Base-by-base conservation (phyloP, 495 filamentous ascomycete species). In the Aspergillus panamensis region DNA sequence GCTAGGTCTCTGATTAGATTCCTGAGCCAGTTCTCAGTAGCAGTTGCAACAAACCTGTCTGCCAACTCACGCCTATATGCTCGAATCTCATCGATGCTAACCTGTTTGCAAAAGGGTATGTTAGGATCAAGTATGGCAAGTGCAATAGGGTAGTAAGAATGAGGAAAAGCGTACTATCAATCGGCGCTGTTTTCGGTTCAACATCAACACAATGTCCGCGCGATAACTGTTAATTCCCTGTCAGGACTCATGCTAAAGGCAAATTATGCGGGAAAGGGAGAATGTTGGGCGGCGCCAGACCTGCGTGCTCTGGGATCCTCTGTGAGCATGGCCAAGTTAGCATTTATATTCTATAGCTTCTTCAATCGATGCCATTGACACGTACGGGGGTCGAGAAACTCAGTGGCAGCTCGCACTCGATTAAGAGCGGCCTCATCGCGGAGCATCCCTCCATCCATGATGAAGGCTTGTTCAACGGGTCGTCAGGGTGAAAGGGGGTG, bases 51-150 rank as follows among this genome's bases (percentile, higher is more conserved):
- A 35, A 73, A 84, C 79, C 91, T 91, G 61, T 97, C 91, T 62
- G 95, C 90, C 31, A 97, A 80, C 62, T 94, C 90, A 58, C 87
- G 74, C 68, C 89, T 96, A 76, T 96, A 92, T 60, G 89, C 82
- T 70, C 95, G 82, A 68, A 97, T 89, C 67, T 97, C 91, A 74
- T 97, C 95, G 58, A 99, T 82, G 77, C 91, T 96, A 65, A 98
- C 89, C 74, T 91, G 73, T 81, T 39, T 39, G 8, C 21, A 29
- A 44, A 44, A 17, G 43, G 35, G 20, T 49, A 47, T 6, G 19
- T 55, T n/a, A 51, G 37, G 13, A 42, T n/a, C 3, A 2, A 17
- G 19, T 32, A 8, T 16, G 32, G 8, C 33, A 30, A 19, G 8
- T n/a, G 3, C 39, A 19, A 19, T 12, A 48, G 8, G 10, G 16